These are phyloP conservation scores for Endothia cerciana DNA, from an alignment of 2,329 filamentous ascomycete species.

Conservation along the genomic window DNA sequence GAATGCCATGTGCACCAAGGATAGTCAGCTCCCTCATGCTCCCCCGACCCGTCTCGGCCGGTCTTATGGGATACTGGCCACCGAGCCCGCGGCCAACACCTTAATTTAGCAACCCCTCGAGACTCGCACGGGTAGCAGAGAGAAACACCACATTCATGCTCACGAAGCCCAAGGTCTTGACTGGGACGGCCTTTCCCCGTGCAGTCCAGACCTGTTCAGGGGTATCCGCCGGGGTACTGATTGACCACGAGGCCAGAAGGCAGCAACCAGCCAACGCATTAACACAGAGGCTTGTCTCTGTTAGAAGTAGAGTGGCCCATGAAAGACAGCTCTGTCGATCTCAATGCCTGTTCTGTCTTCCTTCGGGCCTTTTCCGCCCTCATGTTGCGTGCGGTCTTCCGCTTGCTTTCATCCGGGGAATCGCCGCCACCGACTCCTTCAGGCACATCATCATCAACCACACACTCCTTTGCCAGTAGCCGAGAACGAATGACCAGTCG, in stretches of 20 bases:
- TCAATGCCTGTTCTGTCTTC: background rate
- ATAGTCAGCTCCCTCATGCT: background rate
- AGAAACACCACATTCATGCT: background rate
- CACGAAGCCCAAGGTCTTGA: background rate
- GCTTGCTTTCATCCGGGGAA: background rate
- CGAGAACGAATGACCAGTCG: background rate
- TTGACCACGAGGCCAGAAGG: no score
- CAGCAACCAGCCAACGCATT: no score
- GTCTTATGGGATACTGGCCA: background rate
- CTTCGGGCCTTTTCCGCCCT: background rate
- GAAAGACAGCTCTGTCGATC: background rate
- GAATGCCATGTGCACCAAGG: background rate
- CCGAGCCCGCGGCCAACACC: slow-evolving; percentile 9
- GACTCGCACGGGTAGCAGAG: background rate
- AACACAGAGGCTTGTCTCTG: background rate
- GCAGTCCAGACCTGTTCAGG: background rate
- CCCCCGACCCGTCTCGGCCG: slow-evolving; percentile 16
- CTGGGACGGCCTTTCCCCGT: background rate
- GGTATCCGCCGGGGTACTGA: background rate
- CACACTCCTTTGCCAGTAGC: background rate
- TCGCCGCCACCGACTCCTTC: slow-evolving; percentile 12
- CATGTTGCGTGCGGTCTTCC: background rate
- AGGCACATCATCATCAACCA: background rate
- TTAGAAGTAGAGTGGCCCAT: background rate
- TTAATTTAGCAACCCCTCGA: slow-evolving; percentile 19